phyloP scores from a whole-genome alignment of 2,329 filamentous ascomycete genomes.

The Paracoccidioides lutzii region DNA sequence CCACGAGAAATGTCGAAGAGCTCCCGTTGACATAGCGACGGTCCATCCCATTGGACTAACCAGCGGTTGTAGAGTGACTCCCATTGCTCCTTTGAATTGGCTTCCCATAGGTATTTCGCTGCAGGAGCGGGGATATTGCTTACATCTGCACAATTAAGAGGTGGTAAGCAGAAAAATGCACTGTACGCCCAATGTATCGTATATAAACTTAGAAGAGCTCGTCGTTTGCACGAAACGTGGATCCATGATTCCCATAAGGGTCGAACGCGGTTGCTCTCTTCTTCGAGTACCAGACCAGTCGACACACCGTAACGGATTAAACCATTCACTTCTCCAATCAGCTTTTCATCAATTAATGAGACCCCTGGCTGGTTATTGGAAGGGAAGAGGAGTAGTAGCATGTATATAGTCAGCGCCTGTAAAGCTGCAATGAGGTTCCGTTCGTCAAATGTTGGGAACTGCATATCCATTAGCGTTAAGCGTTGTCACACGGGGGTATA shows the following conservation, averaged over 20 bases:
- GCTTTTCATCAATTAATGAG: constrained; percentile 13
- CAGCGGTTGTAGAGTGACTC: constrained; percentile 21
- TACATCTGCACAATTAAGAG: constrained; percentile 26
- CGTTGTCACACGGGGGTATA: not conserved
- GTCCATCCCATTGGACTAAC: constrained; percentile 24
- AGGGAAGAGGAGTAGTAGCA: constrained; percentile 29
- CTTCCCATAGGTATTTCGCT: constrained; percentile 29
- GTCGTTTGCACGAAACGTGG: constrained; percentile 45
- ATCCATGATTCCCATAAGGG: constrained; percentile 28
- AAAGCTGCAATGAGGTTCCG: constrained; percentile 22
- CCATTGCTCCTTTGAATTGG: constrained; percentile 23
- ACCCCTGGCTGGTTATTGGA: constrained; percentile 13
- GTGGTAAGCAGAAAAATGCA: constrained; percentile 21
- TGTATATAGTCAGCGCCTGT: constrained; percentile 28
- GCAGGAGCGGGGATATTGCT: constrained; percentile 29
- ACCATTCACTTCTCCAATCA: constrained; percentile 22
- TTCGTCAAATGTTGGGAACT: constrained; percentile 24
- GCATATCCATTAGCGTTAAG: not conserved
- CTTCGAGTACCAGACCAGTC: constrained; percentile 24
- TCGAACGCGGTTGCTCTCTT: constrained; percentile 20
- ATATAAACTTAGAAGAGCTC: constrained; percentile 25
- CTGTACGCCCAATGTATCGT: constrained; percentile 30
- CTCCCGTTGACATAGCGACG: constrained; percentile 18
- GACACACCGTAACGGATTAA: constrained; percentile 21
- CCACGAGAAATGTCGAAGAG: constrained; percentile 21